Evolutionary conservation across 2,329 filamentous ascomycete genomes (phyloP).

Genomic region (Sporothrix curviconia): DNA sequence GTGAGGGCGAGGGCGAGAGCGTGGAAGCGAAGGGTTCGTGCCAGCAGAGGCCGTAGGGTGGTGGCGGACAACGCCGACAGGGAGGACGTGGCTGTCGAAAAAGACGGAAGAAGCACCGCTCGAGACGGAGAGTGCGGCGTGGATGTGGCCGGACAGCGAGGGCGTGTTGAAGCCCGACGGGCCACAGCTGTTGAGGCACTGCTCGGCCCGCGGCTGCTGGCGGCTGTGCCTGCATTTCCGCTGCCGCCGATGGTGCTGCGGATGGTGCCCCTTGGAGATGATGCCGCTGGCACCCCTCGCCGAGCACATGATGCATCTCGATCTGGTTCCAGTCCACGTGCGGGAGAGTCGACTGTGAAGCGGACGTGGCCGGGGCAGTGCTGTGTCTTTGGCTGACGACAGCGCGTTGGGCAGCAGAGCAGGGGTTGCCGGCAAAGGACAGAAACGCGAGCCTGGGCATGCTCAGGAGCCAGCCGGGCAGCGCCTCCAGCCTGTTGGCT

Average conservation of each 20-base stretch:
- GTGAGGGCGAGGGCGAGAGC: not conserved
- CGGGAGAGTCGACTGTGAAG: constrained; percentile 23
- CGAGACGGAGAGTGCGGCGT: constrained; percentile 2
- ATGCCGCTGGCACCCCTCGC: constrained; percentile 41
- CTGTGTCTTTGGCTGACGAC: constrained; percentile 11
- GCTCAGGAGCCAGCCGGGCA: constrained; percentile 39
- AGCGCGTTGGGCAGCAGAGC: constrained; percentile 24
- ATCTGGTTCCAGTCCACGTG: constrained; percentile 37
- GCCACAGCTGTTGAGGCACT: not conserved
- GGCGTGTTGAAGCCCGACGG: constrained; percentile 12
- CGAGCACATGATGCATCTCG: constrained; percentile 34
- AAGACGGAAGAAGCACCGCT: constrained; percentile 1
- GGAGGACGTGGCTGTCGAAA: not conserved
- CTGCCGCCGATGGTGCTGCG: not conserved
- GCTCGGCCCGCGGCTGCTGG: not conserved
- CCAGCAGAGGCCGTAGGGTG: not conserved
- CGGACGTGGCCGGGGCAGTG: constrained; percentile 5
- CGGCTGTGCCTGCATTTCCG: too few relatives aligned
- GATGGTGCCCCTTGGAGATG: constrained; percentile 33
- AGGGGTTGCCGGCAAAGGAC: constrained; percentile 43
- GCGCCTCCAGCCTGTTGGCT: constrained; percentile 32
- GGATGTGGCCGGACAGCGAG: not conserved
- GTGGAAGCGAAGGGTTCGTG: not conserved
- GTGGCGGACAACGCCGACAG: not conserved
- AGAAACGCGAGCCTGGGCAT: constrained; percentile 41